Percentiles rank a stretch among this genome's conserved stretches.
These are phyloP conservation scores for Citrus trifoliata DNA, from an alignment of 345 rosid genomes.

Conservation along the genomic window DNA sequence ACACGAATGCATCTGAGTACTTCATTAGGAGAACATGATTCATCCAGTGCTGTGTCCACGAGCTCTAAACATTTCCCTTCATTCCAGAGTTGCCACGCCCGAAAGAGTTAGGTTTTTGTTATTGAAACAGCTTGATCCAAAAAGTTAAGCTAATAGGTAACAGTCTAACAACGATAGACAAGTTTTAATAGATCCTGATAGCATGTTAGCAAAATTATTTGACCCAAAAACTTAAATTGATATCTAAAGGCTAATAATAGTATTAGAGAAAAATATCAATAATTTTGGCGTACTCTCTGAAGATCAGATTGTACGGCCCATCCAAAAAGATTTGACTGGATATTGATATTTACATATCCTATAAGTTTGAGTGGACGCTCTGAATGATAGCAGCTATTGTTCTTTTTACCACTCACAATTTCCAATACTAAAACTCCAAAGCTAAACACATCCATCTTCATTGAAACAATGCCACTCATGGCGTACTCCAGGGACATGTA, in stretches of 20 bases:
- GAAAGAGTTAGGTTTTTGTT: no score
- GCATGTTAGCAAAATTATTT: background rate
- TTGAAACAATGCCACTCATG: background rate
- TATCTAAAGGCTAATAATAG: no score
- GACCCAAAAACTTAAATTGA: background rate
- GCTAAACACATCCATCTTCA: slow-evolving; percentile 10
- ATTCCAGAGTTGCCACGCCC: no score
- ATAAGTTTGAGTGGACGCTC: slow-evolving; percentile 9
- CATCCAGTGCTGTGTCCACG: no score
- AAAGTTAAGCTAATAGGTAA: background rate
- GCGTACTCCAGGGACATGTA: slow-evolving; percentile 16
- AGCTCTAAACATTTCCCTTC: no score
- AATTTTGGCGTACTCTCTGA: background rate
- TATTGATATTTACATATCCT: slow-evolving; percentile 10
- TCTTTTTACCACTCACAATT: slow-evolving; percentile 8
- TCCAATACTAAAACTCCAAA: slow-evolving; percentile 14
- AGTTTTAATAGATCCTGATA: background rate
- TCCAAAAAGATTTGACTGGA: background rate
- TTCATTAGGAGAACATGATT: background rate
- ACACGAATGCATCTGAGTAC: slow-evolving; percentile 6
- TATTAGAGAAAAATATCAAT: background rate
- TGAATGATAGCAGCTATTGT: slow-evolving; percentile 3
- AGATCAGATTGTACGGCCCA: background rate
- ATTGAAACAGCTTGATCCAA: no score
- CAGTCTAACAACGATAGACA: background rate